phyloP scores from a whole-genome alignment of 768 basidiomycete genomes.

The Kwoniella sp. region DNA sequence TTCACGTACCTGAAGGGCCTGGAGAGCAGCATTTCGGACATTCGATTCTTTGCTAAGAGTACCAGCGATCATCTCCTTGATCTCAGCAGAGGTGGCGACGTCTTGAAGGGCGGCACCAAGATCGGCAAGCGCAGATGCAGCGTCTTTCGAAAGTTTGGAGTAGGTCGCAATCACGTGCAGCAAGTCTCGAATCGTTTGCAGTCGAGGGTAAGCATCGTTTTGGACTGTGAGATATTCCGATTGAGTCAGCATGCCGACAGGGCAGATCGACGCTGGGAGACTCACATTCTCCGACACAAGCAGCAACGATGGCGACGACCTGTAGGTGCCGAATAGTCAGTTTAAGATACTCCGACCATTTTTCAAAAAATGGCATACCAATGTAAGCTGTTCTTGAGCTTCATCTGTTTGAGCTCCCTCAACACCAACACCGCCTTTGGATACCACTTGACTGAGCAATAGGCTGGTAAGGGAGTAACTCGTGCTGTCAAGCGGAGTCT shows the following conservation, averaged over 20 bases:
- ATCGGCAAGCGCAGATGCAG: conserved; percentile 75
- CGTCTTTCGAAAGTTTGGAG: conserved; percentile 79
- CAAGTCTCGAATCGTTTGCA: conserved; percentile 68
- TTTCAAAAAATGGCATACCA: conserved; percentile 62
- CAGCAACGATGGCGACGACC: conserved; percentile 54
- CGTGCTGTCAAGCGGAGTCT: conserved; percentile 77
- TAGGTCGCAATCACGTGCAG: conserved; percentile 74
- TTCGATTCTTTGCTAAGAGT: conserved; percentile 83
- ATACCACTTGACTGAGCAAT: conserved; percentile 70
- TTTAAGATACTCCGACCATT: conserved; percentile 53
- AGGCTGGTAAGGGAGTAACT: conserved; percentile 83
- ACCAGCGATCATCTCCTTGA: conserved; percentile 68
- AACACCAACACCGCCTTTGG: conserved; percentile 67
- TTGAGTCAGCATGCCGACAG: not conserved
- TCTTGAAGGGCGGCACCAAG: conserved; percentile 76
- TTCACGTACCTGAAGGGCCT: conserved; percentile 74
- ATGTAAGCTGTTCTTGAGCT: conserved; percentile 75
- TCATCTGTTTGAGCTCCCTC: conserved; percentile 69
- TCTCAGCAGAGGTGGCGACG: conserved; percentile 68
- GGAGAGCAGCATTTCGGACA: conserved; percentile 84
- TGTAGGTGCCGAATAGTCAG: conserved; percentile 33
- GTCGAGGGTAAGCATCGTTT: conserved; percentile 72
- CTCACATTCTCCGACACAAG: conserved; percentile 69
- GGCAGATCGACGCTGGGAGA: conserved; percentile 17
- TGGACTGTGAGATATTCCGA: conserved; percentile 62